Evolutionary conservation across 1,139 yeast species (phyloP).

Genomic region (Suhomyces terraborum): DNA sequence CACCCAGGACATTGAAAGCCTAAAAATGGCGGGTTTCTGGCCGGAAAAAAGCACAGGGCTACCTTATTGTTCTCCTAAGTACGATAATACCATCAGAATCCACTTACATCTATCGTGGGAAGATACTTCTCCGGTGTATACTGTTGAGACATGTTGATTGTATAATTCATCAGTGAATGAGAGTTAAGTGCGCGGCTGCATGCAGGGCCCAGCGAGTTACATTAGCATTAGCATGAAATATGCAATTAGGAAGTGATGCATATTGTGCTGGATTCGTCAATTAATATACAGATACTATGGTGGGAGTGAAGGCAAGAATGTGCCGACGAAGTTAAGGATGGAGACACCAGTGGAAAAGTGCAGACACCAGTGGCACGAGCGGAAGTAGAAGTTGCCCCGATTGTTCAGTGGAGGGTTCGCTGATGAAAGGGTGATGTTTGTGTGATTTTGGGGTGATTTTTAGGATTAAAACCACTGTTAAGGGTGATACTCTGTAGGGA

Average conservation of each 20-base stretch:
- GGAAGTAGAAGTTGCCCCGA: no score
- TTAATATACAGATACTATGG: constrained; percentile 7
- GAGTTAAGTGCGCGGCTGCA: not conserved
- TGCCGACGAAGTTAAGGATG: no score
- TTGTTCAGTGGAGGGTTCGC: no score
- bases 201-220: constrained; percentile 3
- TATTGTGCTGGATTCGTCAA: not conserved
- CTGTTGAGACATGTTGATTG: constrained; percentile 18
- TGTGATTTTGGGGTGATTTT: no score
- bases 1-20: not conserved
- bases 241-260: not conserved
- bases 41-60: not conserved
- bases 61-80: not conserved
- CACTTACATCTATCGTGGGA: constrained; percentile 67
- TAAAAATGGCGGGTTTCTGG: not conserved
- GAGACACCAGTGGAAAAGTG: no score
- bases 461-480: no score
- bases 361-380: no score
- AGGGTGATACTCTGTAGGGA: no score
- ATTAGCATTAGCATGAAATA: not conserved
- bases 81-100: not conserved
- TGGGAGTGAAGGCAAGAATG: no score
- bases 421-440: no score
- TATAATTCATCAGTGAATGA: constrained; percentile 2
- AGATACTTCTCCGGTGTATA: constrained; percentile 41